These are phyloP conservation scores for Gillenia trifoliata DNA, from an alignment of 306 rosid genomes.

Conservation along the genomic window DNA sequence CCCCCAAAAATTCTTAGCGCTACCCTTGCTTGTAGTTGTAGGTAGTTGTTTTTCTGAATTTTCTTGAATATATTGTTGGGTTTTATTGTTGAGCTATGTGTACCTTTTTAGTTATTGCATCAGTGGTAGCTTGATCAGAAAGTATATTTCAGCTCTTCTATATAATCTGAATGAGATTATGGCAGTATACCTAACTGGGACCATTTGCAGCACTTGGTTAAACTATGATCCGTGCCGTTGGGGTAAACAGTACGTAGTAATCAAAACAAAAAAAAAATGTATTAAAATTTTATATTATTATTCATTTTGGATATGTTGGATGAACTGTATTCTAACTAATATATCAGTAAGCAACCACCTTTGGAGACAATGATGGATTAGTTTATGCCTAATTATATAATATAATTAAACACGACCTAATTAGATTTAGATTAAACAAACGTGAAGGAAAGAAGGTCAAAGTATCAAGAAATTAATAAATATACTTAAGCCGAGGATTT, in stretches of 20 bases:
- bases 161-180: conserved; percentile 2
- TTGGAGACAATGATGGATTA: conserved; percentile 17
- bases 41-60: no score
- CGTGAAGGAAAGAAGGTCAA: conserved; percentile 24
- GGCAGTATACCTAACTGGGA: conserved; percentile 7
- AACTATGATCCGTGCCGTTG: background rate
- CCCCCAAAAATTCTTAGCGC: no score
- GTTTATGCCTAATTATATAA: background rate
- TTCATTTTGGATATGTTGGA: conserved; percentile 12
- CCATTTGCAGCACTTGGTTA: conserved; percentile 1
- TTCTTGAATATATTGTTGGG: no score
- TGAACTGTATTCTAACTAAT: conserved; percentile 32
- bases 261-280: background rate
- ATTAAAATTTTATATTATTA: background rate
- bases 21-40: no score
- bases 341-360: conserved; percentile 21
- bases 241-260: background rate
- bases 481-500: conserved; percentile 22
- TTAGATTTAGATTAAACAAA: background rate
- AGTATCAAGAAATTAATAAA: conserved; percentile 4
- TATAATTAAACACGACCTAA: background rate
- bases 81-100: background rate
- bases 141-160: background rate
- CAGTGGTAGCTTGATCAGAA: background rate
- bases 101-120: background rate